A percentile compares a stretch with the other conserved stretches of the same genome.
Evolutionary conservation across 108 stramenopile species (phyloP).

Genomic region (Nannochloropsis gaditana): DNA sequence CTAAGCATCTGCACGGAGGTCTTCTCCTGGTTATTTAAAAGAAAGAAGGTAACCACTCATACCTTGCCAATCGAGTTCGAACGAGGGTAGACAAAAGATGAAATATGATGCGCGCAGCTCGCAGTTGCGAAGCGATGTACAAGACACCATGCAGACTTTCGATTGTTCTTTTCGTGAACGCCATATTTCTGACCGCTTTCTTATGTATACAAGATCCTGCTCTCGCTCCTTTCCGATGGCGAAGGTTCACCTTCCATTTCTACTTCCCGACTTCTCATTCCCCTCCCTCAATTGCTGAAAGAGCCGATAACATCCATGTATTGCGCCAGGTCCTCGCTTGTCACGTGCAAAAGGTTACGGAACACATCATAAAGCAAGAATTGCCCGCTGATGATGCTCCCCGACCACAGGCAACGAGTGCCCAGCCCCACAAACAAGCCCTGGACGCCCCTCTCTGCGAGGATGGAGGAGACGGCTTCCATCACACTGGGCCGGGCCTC

Average conservation of each 20-base stretch:
- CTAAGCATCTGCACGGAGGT: no score
- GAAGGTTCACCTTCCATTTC: background rate
- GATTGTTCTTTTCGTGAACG: no score
- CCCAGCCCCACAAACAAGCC: slow-evolving; percentile 77
- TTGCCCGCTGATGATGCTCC: slow-evolving; percentile 64
- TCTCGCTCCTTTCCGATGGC: background rate
- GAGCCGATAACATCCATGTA: slow-evolving; percentile 36
- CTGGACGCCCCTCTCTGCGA: slow-evolving; percentile 29
- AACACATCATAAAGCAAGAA: slow-evolving; percentile 87
- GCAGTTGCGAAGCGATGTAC: no score
- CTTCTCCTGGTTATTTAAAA: no score
- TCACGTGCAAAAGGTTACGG: slow-evolving; percentile 69
- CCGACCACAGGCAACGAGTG: slow-evolving; percentile 83
- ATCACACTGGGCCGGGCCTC: slow-evolving; percentile 22
- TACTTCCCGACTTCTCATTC: background rate
- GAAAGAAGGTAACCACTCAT: no score
- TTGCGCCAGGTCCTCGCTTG: slow-evolving; percentile 65
- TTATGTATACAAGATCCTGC: background rate
- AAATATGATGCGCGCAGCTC: no score
- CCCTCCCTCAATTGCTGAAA: slow-evolving; percentile 20
- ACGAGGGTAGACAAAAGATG: no score
- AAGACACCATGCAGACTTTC: no score
- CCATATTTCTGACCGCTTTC: background rate
- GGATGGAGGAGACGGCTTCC: slow-evolving; percentile 20
- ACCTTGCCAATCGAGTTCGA: no score